Evolutionary conservation across 371 early-diverging fungal species (phyloP).

Genomic region (Thermomucor indicae-seudaticae): DNA sequence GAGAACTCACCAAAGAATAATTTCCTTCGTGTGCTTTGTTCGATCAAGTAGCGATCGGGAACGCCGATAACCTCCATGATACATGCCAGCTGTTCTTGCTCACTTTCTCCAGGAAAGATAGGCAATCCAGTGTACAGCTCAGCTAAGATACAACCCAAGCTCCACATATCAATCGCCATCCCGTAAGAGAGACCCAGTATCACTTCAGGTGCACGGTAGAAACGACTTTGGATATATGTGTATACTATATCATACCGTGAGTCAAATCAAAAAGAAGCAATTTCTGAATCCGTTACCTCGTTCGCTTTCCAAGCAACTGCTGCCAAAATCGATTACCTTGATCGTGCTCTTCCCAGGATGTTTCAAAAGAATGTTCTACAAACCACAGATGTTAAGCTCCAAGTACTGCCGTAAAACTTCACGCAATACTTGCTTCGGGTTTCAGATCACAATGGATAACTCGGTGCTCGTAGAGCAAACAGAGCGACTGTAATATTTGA

Average conservation of each 20-base stretch:
- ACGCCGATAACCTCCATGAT: slow-evolving; percentile 88
- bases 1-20: slow-evolving; percentile 80
- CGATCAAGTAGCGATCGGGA: slow-evolving; percentile 71
- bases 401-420: background rate
- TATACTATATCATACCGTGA: slow-evolving; percentile 46
- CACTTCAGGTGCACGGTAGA: slow-evolving; percentile 96
- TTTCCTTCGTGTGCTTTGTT: slow-evolving; percentile 68
- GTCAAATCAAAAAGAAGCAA: background rate
- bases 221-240: slow-evolving; percentile 94
- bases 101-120: slow-evolving; percentile 96
- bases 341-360: slow-evolving; percentile 55
- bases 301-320: slow-evolving; percentile 73
- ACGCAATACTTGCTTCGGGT: slow-evolving; percentile 71
- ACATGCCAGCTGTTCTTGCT: slow-evolving; percentile 92
- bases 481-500: slow-evolving; percentile 86
- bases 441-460: slow-evolving; percentile 99
- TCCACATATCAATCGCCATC: slow-evolving; percentile 97
- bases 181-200: slow-evolving; percentile 81
- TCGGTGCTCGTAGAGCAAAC: slow-evolving; percentile 64
- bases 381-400: background rate
- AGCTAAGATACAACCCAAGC: slow-evolving; percentile 94
- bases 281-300: slow-evolving; percentile 12
- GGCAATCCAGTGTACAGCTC: slow-evolving; percentile 91
- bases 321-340: slow-evolving; percentile 94
- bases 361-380: slow-evolving; percentile 62